Percentiles rank a stretch among this genome's conserved stretches.
phyloP scores from a whole-genome alignment of 2,329 filamentous ascomycete genomes.

The Ascochyta lentis region DNA sequence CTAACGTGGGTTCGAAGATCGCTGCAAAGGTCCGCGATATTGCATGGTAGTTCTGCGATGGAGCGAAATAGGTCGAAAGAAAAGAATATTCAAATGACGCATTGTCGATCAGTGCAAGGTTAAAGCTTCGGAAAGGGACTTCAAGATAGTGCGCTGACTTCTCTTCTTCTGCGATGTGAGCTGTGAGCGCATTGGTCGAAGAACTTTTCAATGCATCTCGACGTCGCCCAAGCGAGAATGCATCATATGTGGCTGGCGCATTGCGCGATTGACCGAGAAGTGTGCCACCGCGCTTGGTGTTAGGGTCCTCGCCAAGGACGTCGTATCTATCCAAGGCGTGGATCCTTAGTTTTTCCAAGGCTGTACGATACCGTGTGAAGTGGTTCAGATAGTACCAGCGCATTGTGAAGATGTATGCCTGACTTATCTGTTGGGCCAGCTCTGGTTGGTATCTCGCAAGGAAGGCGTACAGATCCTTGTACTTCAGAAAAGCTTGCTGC shows the following conservation, averaged over 20 bases:
- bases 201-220: slow-evolving; percentile 79
- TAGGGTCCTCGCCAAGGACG: slow-evolving; percentile 79
- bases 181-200: slow-evolving; percentile 78
- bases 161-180: slow-evolving; percentile 91
- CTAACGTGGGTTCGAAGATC: slow-evolving; percentile 88
- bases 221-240: slow-evolving; percentile 86
- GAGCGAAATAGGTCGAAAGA: slow-evolving; percentile 85
- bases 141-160: slow-evolving; percentile 86
- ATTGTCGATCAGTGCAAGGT: slow-evolving; percentile 91
- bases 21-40: slow-evolving; percentile 85
- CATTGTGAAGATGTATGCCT: slow-evolving; percentile 98
- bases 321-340: slow-evolving; percentile 85
- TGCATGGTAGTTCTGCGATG: slow-evolving; percentile 74
- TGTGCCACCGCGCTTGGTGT: slow-evolving; percentile 64
- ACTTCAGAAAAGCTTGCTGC: slow-evolving; percentile 86
- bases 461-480: slow-evolving; percentile 87
- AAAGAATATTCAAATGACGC: slow-evolving; percentile 95
- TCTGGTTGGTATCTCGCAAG: slow-evolving; percentile 79
- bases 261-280: slow-evolving; percentile 39
- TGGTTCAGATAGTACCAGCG: slow-evolving; percentile 96
- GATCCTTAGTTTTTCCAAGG: slow-evolving; percentile 83
- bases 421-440: slow-evolving; percentile 88
- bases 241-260: slow-evolving; percentile 73
- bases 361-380: slow-evolving; percentile 84
- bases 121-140: slow-evolving; percentile 91